A percentile compares a stretch with the other conserved stretches of the same genome.
These are phyloP conservation scores for Lyophyllum decastes DNA, from an alignment of 768 basidiomycete species.

Conservation along the genomic window DNA sequence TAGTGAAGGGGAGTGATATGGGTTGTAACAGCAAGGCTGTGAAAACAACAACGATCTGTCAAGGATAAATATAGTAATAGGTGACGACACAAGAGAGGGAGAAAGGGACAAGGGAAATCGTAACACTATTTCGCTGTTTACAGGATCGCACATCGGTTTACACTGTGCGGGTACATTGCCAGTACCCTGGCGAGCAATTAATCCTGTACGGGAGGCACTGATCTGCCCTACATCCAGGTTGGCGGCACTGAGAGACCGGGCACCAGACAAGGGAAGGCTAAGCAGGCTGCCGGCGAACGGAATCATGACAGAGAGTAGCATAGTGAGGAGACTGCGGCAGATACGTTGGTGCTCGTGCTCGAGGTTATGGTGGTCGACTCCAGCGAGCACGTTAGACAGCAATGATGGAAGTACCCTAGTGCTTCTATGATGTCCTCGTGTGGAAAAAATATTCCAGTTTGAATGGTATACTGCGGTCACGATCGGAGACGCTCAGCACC, in stretches of 20 bases:
- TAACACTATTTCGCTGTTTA: too few species aligned
- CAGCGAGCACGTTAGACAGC: neutral
- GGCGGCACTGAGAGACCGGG: neutral
- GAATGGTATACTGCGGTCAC: too few species aligned
- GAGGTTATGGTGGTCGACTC: neutral
- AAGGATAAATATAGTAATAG: too few species aligned
- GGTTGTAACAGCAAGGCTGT: too few species aligned
- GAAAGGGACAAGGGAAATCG: too few species aligned
- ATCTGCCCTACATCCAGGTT: neutral
- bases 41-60: too few species aligned
- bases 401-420: neutral
- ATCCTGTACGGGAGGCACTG: neutral
- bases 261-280: neutral
- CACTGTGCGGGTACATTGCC: conserved; percentile 32
- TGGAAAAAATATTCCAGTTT: neutral
- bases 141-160: conserved; percentile 28
- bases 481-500: too few species aligned
- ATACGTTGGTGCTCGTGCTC: neutral
- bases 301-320: neutral
- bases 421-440: neutral
- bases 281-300: neutral
- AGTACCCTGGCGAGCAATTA: conserved; percentile 22
- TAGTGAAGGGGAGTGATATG: too few species aligned
- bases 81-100: too few species aligned
- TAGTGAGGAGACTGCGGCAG: neutral